Evolutionary conservation across 345 rosid species (phyloP).

Genomic region (Hypericum perforatum): DNA sequence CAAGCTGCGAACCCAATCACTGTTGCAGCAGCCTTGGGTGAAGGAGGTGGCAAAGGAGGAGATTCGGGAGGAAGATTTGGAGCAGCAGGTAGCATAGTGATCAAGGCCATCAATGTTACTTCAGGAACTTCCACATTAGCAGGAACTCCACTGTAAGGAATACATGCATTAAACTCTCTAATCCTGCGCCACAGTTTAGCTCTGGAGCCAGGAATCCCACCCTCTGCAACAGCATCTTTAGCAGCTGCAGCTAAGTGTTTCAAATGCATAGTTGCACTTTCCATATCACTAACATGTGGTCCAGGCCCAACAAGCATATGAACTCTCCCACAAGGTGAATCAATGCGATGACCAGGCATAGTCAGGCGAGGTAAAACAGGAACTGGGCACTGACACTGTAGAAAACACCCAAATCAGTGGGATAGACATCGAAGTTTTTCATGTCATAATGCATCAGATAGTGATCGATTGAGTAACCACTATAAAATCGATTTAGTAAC

Average conservation of each 20-base stretch:
- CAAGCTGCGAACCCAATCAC: slow-evolving; percentile 94
- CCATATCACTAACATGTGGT: slow-evolving; percentile 51
- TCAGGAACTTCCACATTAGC: slow-evolving; percentile 80
- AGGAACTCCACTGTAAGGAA: slow-evolving; percentile 84
- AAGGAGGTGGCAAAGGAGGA: slow-evolving; percentile 96
- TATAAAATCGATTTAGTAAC: neutral
- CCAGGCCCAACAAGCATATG: slow-evolving; percentile 43
- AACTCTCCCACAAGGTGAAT: slow-evolving; percentile 97
- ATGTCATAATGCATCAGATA: no score
- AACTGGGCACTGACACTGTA: slow-evolving; percentile 75
- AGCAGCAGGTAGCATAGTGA: slow-evolving; percentile 92
- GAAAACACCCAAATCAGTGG: neutral
- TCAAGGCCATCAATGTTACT: slow-evolving; percentile 95
- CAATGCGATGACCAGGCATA: slow-evolving; percentile 97
- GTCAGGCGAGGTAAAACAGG: slow-evolving; percentile 93
- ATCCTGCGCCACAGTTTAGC: slow-evolving; percentile 98
- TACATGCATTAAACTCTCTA: slow-evolving; percentile 95
- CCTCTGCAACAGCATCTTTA: slow-evolving; percentile 97
- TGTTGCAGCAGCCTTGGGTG: slow-evolving; percentile 98
- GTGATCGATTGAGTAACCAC: no score
- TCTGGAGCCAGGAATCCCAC: slow-evolving; percentile 92
- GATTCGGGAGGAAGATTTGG: slow-evolving; percentile 88
- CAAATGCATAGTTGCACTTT: slow-evolving; percentile 71
- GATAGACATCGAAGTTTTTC: no score
- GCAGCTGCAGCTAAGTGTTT: slow-evolving; percentile 96